Conservation (phyloP, 768 basidiomycete species). For the Pisolithus tinctorius region DNA sequence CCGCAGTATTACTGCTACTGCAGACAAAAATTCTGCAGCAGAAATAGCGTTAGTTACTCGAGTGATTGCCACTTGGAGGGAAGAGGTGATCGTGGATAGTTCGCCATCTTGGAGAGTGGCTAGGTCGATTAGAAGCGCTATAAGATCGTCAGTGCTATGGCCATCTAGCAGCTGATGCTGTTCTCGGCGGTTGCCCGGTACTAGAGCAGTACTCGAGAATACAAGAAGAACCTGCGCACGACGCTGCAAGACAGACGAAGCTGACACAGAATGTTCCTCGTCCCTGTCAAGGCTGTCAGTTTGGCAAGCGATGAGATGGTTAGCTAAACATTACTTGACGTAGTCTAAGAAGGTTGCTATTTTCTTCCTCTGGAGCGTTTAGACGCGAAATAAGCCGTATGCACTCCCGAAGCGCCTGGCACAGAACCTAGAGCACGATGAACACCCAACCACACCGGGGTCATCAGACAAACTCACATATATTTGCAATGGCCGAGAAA, state of each 20-base stretch:
- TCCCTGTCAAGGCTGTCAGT: conserved; percentile 35
- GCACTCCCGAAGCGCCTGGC: conserved; percentile 61
- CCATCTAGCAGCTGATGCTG: conserved; percentile 4
- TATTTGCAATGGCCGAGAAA: conserved; percentile 41
- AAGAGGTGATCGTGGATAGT: conserved; percentile 37
- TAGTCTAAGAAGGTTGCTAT: conserved; percentile 51
- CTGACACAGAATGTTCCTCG: conserved; percentile 47
- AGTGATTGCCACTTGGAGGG: conserved; percentile 45
- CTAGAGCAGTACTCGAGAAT: conserved; percentile 53
- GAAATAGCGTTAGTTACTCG: conserved; percentile 58
- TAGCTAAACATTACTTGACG: conserved; percentile 32
- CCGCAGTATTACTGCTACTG: conserved; percentile 49
- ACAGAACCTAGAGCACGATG: conserved; percentile 42
- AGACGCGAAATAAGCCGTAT: conserved; percentile 46
- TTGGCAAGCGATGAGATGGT: background rate
- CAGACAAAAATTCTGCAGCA: conserved; percentile 59
- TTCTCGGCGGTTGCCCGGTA: conserved; percentile 21
- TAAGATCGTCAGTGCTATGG: conserved; percentile 34
- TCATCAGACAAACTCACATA: conserved; percentile 33
- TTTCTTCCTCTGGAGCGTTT: conserved; percentile 29
- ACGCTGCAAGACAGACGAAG: conserved; percentile 41
- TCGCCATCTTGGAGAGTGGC: conserved; percentile 33
- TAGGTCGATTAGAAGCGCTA: conserved; percentile 44
- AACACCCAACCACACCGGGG: background rate
- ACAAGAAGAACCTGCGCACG: conserved; percentile 63